A percentile compares a stretch with the other conserved stretches of the same genome.
phyloP scores from a whole-genome alignment of 2,329 filamentous ascomycete genomes.

The Balansia obtecta region DNA sequence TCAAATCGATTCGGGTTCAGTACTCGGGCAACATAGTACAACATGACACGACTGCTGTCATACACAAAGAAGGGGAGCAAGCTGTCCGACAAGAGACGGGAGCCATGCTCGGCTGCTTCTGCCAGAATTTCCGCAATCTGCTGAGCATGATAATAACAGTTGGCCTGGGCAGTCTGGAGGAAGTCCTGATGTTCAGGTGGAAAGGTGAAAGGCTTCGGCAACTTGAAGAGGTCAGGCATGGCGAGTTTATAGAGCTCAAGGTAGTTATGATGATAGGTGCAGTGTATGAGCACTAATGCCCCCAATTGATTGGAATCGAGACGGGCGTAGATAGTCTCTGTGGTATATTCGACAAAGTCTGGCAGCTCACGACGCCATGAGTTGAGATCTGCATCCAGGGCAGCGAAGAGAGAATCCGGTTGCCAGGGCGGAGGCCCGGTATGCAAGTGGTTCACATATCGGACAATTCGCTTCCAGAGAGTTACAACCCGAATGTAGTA shows the following conservation, averaged over 20 bases:
- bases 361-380: conserved; percentile 30
- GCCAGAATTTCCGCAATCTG: conserved; percentile 26
- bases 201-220: conserved; percentile 28
- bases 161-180: conserved; percentile 22
- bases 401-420: conserved; percentile 28
- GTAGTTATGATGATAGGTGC: conserved; percentile 33
- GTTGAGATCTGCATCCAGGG: conserved; percentile 26
- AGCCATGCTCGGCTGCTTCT: conserved; percentile 27
- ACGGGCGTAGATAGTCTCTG: conserved; percentile 32
- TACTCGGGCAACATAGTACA: conserved; percentile 33
- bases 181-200: conserved; percentile 26
- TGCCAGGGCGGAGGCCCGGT: conserved; percentile 28
- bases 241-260: conserved; percentile 33
- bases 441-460: conserved; percentile 30
- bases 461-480: conserved; percentile 27
- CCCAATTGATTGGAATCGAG: conserved; percentile 34
- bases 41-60: conserved; percentile 33
- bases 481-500: conserved; percentile 29
- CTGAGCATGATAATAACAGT: conserved; percentile 26
- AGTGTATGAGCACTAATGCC: conserved; percentile 30
- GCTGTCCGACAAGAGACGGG: conserved; percentile 28
- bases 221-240: conserved; percentile 31
- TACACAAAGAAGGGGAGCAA: conserved; percentile 33
- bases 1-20: conserved; percentile 24
- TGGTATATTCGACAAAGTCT: conserved; percentile 29